A percentile compares a stretch with the other conserved stretches of the same genome.
phyloP scores from a whole-genome alignment of 140 eudicot species.

The Ambrosia hybrid region DNA sequence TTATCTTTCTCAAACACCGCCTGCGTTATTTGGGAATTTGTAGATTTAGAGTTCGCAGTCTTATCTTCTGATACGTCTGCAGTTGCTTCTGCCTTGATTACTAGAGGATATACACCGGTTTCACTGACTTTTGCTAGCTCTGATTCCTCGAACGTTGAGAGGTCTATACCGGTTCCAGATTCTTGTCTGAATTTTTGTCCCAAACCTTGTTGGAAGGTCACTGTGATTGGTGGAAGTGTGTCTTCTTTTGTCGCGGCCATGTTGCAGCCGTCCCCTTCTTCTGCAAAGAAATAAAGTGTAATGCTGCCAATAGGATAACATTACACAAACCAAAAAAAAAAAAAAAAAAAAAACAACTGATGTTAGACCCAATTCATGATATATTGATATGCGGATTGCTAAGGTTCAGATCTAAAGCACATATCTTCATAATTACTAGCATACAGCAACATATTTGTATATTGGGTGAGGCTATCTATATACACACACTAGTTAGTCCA shows the following conservation, averaged over 20 bases:
- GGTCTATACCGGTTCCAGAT: slow-evolving; percentile 73
- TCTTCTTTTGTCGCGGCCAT: slow-evolving; percentile 61
- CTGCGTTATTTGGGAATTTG: slow-evolving; percentile 80
- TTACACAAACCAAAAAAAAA: background rate
- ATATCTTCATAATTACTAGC: background rate
- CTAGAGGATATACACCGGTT: slow-evolving; percentile 68
- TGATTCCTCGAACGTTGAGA: slow-evolving; percentile 60
- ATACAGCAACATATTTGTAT: background rate
- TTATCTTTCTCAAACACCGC: slow-evolving; percentile 86
- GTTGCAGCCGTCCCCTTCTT: slow-evolving; percentile 84
- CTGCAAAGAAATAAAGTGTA: slow-evolving; percentile 81
- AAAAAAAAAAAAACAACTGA: no score
- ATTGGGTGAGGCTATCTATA: no score
- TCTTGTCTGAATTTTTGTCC: slow-evolving; percentile 85
- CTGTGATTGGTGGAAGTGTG: slow-evolving; percentile 55
- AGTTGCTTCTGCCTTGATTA: slow-evolving; percentile 81
- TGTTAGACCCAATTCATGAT: background rate
- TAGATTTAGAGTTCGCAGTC: slow-evolving; percentile 36
- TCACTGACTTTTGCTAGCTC: slow-evolving; percentile 54
- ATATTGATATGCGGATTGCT: background rate
- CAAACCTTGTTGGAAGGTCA: slow-evolving; percentile 75
- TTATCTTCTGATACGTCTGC: slow-evolving; percentile 43
- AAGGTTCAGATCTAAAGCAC: background rate
- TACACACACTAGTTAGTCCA: no score
- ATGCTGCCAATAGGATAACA: slow-evolving; percentile 47